These are phyloP conservation scores for Colletotrichum falcatum DNA, from an alignment of 2,329 filamentous ascomycete genomes.

Conservation along the genomic window DNA sequence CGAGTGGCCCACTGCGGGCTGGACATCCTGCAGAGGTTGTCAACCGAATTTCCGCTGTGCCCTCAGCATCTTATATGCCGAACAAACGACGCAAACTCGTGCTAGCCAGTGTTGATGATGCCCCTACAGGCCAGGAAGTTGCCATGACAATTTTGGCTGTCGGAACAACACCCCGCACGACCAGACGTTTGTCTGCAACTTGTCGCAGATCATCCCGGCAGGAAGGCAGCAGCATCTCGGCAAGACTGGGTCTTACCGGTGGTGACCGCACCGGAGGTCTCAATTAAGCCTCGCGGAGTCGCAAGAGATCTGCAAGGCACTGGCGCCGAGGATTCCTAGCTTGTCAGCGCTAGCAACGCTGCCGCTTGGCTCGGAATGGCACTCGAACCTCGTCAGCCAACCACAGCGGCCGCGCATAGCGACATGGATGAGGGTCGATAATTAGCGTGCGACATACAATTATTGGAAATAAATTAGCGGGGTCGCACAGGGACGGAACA, in stretches of 20 bases:
- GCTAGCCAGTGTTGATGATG: not conserved
- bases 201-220: not conserved
- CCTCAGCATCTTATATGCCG: not conserved
- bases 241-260: not conserved
- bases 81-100: not conserved
- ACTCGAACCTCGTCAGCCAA: constrained; percentile 19
- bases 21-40: not conserved
- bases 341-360: constrained; percentile 36
- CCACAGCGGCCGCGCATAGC: constrained; percentile 3
- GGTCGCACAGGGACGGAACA: constrained; percentile 3
- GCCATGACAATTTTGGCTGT: not conserved
- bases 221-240: not conserved
- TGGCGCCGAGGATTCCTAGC: constrained; percentile 10
- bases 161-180: not conserved
- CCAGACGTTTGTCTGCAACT: not conserved
- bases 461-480: constrained; percentile 16
- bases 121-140: constrained; percentile 7
- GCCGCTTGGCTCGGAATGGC: constrained; percentile 16
- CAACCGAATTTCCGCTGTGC: not conserved
- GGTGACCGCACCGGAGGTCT: constrained; percentile 1
- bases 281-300: constrained; percentile 9
- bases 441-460: constrained; percentile 31
- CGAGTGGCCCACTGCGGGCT: not conserved
- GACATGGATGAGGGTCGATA: constrained; percentile 14
- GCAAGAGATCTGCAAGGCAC: constrained; percentile 30